Evolutionary conservation across 2,329 filamentous ascomycete genomes (phyloP), one percentile per base, ranked within the genome.

Genomic region (Orbilia blumenaviensis): DNA sequence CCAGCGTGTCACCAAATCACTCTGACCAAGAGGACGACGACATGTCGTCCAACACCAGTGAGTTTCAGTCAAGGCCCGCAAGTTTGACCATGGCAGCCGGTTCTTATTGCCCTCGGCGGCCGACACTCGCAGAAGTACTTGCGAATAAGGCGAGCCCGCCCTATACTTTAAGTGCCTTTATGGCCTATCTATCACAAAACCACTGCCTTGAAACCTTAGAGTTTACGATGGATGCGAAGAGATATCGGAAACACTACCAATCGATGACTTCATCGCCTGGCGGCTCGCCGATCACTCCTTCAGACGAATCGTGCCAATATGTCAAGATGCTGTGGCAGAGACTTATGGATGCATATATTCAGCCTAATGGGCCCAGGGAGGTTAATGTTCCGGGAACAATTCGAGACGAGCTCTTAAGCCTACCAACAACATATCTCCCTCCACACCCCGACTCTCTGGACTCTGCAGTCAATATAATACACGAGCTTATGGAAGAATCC

Each of bases 401-500:
- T 48, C 91, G 94, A 36, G 93, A 98, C 82, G 88, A 88, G 36
- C 86, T 99, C 21, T 86, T 98, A 34, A 86, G 86, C 44, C 86
- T 91, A 42, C 87, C 89, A 6, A 86, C 85, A 75, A 83, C 87
- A 12, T 83, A 85, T 0, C 84, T 86, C 4, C 86, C 89, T 0
- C 93, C 94, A 5, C 91, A 90, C 3, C 94, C 95, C 0, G 88
- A 90, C 42, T 88, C 89, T 66, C 86, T 99, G 14, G 91, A 96
- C 75, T 88, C 92, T 60, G 93, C 95, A 18, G 91, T 96, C 23
- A 88, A 88, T 77, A 96, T 97, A 77, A 92, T 97, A 42, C 94
- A 94, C 82, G 95, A 98, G 80, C 86, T 99, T 67, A 98, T 99
- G 94, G 96, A 97, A 80, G 95, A 98, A 82, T 97, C 94, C 2